These are phyloP conservation scores for Penicillium sp. DNA, from an alignment of 2,329 filamentous ascomycete species.

Conservation along the genomic window DNA sequence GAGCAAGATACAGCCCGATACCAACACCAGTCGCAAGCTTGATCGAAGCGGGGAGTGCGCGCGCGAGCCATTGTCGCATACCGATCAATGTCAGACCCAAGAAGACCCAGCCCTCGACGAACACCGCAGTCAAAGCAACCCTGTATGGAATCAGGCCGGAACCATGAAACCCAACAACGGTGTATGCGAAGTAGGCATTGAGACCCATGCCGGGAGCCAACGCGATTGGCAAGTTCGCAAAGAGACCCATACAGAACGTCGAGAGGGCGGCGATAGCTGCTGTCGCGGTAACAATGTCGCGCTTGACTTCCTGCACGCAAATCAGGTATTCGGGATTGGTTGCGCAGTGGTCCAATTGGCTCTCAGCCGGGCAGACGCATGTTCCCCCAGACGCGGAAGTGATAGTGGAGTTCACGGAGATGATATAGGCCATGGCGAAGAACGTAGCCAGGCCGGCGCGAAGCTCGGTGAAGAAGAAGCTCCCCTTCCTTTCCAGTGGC, in stretches of 20 bases:
- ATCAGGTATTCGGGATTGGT: constrained; percentile 48
- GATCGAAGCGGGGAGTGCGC: constrained; percentile 78
- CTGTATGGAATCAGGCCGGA: constrained; percentile 71
- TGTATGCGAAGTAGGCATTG: constrained; percentile 86
- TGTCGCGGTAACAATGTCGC: constrained; percentile 81
- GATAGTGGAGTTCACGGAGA: constrained; percentile 67
- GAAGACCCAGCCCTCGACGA: constrained; percentile 86
- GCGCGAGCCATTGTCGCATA: constrained; percentile 84
- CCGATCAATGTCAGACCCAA: constrained; percentile 76
- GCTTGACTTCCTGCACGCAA: constrained; percentile 61
- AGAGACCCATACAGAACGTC: constrained; percentile 80
- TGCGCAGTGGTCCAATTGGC: constrained; percentile 49
- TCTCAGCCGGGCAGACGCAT: constrained; percentile 65
- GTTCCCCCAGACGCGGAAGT: constrained; percentile 73
- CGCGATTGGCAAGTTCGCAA: constrained; percentile 77
- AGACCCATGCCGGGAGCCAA: constrained; percentile 76
- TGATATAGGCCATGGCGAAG: constrained; percentile 81
- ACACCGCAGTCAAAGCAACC: constrained; percentile 80
- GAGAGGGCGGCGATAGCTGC: constrained; percentile 78
- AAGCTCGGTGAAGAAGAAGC: constrained; percentile 79
- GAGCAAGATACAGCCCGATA: constrained; percentile 75
- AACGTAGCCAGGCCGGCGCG: constrained; percentile 80
- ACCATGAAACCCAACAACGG: constrained; percentile 76
- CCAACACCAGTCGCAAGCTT: constrained; percentile 85
- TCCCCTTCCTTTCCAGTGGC: constrained; percentile 71